Evolutionary conservation across 2,329 filamentous ascomycete species (phyloP).

Genomic region (Botrytis squamosa): DNA sequence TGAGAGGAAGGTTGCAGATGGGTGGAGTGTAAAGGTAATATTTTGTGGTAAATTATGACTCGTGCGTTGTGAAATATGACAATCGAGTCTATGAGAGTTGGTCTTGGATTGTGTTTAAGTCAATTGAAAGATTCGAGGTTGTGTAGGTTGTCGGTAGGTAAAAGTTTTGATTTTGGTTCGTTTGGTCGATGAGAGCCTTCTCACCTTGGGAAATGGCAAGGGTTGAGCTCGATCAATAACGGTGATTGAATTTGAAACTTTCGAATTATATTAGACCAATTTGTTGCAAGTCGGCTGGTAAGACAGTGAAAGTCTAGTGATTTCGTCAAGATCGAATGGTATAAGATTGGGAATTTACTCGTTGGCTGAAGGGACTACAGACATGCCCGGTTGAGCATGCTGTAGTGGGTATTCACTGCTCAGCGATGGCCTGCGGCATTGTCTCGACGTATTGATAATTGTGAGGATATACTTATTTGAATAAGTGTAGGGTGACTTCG

Average conservation of each 20-base stretch:
- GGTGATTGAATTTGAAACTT: conserved; percentile 41
- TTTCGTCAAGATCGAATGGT: conserved; percentile 66
- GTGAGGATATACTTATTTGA: conserved; percentile 35
- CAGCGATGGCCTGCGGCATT: conserved; percentile 77
- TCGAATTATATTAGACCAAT: conserved; percentile 24
- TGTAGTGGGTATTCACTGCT: conserved; percentile 91
- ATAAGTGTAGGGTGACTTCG: conserved; percentile 58
- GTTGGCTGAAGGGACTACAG: conserved; percentile 83
- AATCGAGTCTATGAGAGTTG: neutral
- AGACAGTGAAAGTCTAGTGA: conserved; percentile 52
- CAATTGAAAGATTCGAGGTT: neutral
- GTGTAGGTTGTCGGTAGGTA: neutral
- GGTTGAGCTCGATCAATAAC: conserved; percentile 33
- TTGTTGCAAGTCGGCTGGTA: conserved; percentile 26
- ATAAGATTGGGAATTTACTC: conserved; percentile 59
- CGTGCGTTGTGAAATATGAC: too few species aligned
- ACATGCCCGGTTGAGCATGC: conserved; percentile 55
- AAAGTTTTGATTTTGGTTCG: neutral
- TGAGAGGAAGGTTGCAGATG: conserved; percentile 22
- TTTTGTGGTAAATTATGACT: neutral
- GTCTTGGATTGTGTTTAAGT: neutral
- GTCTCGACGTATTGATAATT: conserved; percentile 65
- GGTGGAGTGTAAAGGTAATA: neutral
- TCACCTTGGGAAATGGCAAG: conserved; percentile 22
- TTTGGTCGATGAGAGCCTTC: conserved; percentile 23